Conservation (phyloP, 2,329 filamentous ascomycete species). For the Penicillium sp. region DNA sequence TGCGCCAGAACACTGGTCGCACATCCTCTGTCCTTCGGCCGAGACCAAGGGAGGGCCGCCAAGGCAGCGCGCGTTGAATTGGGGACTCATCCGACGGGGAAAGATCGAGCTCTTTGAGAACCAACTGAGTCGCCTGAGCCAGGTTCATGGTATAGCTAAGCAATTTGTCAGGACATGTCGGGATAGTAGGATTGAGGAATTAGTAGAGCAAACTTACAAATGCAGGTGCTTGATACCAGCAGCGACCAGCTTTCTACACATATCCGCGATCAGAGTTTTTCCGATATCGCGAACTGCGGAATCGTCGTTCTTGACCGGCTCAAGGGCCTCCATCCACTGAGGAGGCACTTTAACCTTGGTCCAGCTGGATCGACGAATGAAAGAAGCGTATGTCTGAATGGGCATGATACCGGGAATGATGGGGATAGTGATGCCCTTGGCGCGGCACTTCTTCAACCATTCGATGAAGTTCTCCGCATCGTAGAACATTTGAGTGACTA, state of each 20-base stretch:
- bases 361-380: conserved; percentile 85
- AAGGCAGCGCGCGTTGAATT: conserved; percentile 85
- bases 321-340: conserved; percentile 75
- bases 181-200: background rate
- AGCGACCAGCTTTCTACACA: conserved; percentile 83
- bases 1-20: conserved; percentile 97
- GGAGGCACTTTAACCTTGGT: conserved; percentile 82
- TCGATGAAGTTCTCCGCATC: conserved; percentile 91
- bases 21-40: conserved; percentile 91
- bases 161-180: background rate
- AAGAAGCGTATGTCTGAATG: conserved; percentile 92
- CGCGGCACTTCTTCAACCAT: conserved; percentile 85
- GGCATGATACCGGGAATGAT: conserved; percentile 90
- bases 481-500: conserved; percentile 99
- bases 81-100: conserved; percentile 75
- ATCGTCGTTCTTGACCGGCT: conserved; percentile 96
- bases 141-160: conserved; percentile 93
- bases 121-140: conserved; percentile 87
- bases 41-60: conserved; percentile 90
- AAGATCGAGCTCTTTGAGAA: conserved; percentile 84
- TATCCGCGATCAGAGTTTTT: conserved; percentile 78
- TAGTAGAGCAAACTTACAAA: conserved; percentile 57
- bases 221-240: conserved; percentile 85
- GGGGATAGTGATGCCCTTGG: conserved; percentile 76
- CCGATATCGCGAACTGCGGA: conserved; percentile 87